These are phyloP conservation scores for Claviceps maximensis DNA, from an alignment of 2,329 filamentous ascomycete genomes.

Conservation along the genomic window DNA sequence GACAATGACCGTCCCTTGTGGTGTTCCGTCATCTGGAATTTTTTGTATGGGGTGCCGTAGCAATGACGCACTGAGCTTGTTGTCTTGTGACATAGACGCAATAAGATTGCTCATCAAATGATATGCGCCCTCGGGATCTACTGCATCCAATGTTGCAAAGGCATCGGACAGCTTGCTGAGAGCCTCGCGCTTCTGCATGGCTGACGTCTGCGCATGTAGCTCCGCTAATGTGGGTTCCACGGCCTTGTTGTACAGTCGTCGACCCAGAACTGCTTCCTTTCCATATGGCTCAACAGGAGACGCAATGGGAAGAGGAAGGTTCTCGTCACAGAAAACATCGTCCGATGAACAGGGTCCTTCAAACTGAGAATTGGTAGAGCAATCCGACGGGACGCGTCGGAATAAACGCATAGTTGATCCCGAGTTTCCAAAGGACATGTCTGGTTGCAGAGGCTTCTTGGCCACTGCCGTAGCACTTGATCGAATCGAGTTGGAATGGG, in stretches of 20 bases:
- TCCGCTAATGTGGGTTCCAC: conserved; percentile 77
- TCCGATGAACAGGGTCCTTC: conserved; percentile 23
- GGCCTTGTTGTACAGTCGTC: conserved; percentile 67
- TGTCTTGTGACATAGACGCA: conserved; percentile 56
- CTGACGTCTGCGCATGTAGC: conserved; percentile 65
- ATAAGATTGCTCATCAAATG: conserved; percentile 69
- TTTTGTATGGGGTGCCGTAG: conserved; percentile 28
- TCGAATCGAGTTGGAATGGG: conserved; percentile 19
- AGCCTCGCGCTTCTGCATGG: conserved; percentile 60
- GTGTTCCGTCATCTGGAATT: conserved; percentile 29
- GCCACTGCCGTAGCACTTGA: conserved; percentile 29
- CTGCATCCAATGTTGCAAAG: conserved; percentile 68
- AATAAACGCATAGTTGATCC: conserved; percentile 88
- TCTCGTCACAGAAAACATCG: conserved; percentile 45
- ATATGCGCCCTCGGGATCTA: conserved; percentile 84
- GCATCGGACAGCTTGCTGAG: conserved; percentile 74
- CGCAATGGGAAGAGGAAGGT: conserved; percentile 37
- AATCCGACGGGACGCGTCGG: conserved; percentile 67
- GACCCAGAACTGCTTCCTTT: conserved; percentile 75
- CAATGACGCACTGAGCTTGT: conserved; percentile 44
- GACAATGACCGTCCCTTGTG: conserved; percentile 43
- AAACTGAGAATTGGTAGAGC: conserved; percentile 31
- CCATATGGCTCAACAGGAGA: conserved; percentile 43
- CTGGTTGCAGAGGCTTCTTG: conserved; percentile 72
- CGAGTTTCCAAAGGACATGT: conserved; percentile 88